Percentiles rank a stretch among this genome's conserved stretches.
Evolutionary conservation across 768 basidiomycete species (phyloP).

Genomic region (Ramaria rubella): DNA sequence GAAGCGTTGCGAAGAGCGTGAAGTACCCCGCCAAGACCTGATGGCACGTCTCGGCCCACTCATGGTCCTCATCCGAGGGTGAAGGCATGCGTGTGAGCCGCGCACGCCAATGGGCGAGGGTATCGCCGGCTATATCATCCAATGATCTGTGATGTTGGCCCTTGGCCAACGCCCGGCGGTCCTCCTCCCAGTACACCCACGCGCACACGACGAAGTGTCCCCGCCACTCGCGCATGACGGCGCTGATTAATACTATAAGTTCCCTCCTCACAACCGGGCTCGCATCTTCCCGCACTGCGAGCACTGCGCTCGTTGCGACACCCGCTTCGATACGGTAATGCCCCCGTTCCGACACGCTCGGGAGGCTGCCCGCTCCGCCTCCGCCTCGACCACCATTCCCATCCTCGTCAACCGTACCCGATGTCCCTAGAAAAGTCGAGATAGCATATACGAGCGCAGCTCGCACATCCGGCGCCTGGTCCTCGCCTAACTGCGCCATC

Average conservation of each 20-base stretch:
- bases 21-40: constrained; percentile 81
- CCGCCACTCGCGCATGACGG: constrained; percentile 92
- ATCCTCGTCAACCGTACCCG: constrained; percentile 77
- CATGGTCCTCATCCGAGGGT: constrained; percentile 47
- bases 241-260: constrained; percentile 82
- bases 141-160: constrained; percentile 31
- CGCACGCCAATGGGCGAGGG: constrained; percentile 75
- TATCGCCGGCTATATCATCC: constrained; percentile 68
- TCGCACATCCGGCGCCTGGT: constrained; percentile 90
- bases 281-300: constrained; percentile 89
- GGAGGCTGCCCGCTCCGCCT: constrained; percentile 3
- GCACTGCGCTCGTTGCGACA: constrained; percentile 79
- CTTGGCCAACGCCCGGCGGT: constrained; percentile 46
- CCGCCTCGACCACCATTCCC: constrained; percentile 71
- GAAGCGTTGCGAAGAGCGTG: constrained; percentile 80
- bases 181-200: constrained; percentile 95
- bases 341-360: constrained; percentile 8
- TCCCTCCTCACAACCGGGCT: constrained; percentile 97
- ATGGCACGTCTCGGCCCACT: constrained; percentile 73
- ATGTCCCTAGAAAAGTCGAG: constrained; percentile 89
- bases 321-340: constrained; percentile 71
- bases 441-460: constrained; percentile 87
- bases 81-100: too few species aligned
- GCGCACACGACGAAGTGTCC: constrained; percentile 95
- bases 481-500: constrained; percentile 60